Base-by-base conservation (phyloP, 2,329 filamentous ascomycete species). In the Cercospora zeae-maydis region DNA sequence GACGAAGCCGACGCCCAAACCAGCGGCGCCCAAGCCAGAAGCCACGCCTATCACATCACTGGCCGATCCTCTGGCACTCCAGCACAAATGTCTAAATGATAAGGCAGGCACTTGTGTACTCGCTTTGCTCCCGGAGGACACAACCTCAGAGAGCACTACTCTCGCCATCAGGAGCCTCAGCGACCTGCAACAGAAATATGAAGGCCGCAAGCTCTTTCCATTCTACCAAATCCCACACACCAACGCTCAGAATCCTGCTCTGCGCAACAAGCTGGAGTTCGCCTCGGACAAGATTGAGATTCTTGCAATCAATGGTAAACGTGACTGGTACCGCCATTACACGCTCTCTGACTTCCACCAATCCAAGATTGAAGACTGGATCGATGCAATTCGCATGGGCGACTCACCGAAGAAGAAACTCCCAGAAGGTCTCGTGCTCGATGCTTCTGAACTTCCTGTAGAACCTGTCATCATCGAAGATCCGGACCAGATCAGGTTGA, bases 321-420 rank as follows among this genome's bases (percentile, higher is more conserved):
- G 92, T 59, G 84, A 85, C 45, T 99, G 95, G 95, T 96, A 88
- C 85, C 88, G 89, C 71, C 85, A 84, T 62, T 95, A 91, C 75
- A 86, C 83, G 6, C 75, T 78, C 8, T 75, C 78, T 14, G 87
- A 86, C 49, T 85, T 84, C 59, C 73, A 82, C 24, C 62, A 67
- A 6, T 80, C 84, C 59, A 84, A 83, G 27, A 80, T 99, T 31
- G 91, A 96, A 78, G 80, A 81, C 65, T 99, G 93, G 92, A 86
- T 99, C 63, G 95, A 99, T 72, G 83, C 86, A n/a, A 92, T 98
- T 66, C 88, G 92, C 37, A 84, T 99, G 82, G 91, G 93, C 58
- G 93, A 98, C 74, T 90, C 91, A 2, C 79, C 84, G 63, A 97
- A 93, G 82, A 83, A 87, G 71, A 90, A 86, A 70, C 74, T 93